Conservation (phyloP, 192 early-diverging fungal genomes). For the Coemansia sp. region DNA sequence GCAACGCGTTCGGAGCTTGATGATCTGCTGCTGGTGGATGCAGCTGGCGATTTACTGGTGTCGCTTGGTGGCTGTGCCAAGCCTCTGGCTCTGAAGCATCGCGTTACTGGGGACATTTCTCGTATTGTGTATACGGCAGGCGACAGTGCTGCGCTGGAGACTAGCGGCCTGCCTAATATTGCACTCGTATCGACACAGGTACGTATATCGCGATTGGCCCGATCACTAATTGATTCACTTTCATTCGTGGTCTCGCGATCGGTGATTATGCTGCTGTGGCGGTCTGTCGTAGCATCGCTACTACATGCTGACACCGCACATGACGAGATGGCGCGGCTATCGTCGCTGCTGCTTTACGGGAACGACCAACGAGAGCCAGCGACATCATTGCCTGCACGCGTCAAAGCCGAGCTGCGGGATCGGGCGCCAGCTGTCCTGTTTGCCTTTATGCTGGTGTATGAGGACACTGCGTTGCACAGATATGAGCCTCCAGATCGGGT, state of each 20-base stretch:
- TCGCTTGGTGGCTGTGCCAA: slow-evolving; percentile 10
- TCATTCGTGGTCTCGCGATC: slow-evolving; percentile 32
- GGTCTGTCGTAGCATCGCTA: slow-evolving; percentile 13
- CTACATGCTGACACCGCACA: slow-evolving; percentile 1
- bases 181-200: slow-evolving; percentile 10
- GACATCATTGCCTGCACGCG: slow-evolving; percentile 14
- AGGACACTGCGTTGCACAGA: slow-evolving; percentile 30
- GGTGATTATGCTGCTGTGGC: slow-evolving; percentile 19
- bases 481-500: slow-evolving; percentile 18
- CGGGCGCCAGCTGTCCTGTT: slow-evolving; percentile 33
- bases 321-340: slow-evolving; percentile 18
- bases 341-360: slow-evolving; percentile 23
- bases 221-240: slow-evolving; percentile 15
- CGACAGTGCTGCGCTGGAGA: slow-evolving; percentile 2
- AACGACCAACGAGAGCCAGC: slow-evolving; percentile 10
- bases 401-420: slow-evolving; percentile 26
- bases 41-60: slow-evolving; percentile 16
- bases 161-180: neutral
- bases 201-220: slow-evolving; percentile 17
- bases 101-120: neutral
- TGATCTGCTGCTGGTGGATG: slow-evolving; percentile 33
- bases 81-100: slow-evolving; percentile 10
- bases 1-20: slow-evolving; percentile 19
- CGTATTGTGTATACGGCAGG: slow-evolving; percentile 15
- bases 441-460: slow-evolving; percentile 39